These are phyloP conservation scores for Cercophora newfieldiana DNA, from an alignment of 495 filamentous ascomycete genomes.

Conservation along the genomic window DNA sequence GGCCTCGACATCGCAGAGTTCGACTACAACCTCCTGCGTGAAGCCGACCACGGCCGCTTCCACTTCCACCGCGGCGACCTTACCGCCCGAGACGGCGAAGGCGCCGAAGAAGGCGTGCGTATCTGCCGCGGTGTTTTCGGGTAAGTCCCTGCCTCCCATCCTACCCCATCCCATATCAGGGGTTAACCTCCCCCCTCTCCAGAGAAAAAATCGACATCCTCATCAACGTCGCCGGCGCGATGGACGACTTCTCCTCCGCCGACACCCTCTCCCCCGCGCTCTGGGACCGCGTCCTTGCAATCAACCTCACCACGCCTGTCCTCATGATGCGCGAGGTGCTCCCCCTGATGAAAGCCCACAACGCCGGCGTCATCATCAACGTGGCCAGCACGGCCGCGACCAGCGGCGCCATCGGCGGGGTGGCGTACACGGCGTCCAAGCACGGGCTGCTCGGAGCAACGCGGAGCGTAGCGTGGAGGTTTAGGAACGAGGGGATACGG, in stretches of 20 bases:
- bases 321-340: constrained; percentile 42
- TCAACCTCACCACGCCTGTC: constrained; percentile 42
- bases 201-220: constrained; percentile 38
- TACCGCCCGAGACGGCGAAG: constrained; percentile 23
- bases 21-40: constrained; percentile 31
- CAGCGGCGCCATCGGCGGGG: constrained; percentile 40
- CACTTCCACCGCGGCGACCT: constrained; percentile 39
- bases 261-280: constrained; percentile 34
- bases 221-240: constrained; percentile 43
- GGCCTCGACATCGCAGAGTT: constrained; percentile 39
- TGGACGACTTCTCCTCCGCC: constrained; percentile 39
- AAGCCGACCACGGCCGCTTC: constrained; percentile 32
- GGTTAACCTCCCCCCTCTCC: background rate
- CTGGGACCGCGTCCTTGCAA: constrained; percentile 35
- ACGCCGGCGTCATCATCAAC: constrained; percentile 43
- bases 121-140: constrained; percentile 33
- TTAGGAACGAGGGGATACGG: constrained; percentile 36
- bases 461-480: constrained; percentile 48
- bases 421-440: constrained; percentile 44
- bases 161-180: background rate
- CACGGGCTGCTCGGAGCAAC: constrained; percentile 44
- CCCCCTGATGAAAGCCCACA: constrained; percentile 35
- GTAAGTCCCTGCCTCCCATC: constrained; percentile 23
- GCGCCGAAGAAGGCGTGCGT: constrained; percentile 34
- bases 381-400: constrained; percentile 40